Conservation (phyloP, 2,329 filamentous ascomycete species). For the Didymellaceae sp. region DNA sequence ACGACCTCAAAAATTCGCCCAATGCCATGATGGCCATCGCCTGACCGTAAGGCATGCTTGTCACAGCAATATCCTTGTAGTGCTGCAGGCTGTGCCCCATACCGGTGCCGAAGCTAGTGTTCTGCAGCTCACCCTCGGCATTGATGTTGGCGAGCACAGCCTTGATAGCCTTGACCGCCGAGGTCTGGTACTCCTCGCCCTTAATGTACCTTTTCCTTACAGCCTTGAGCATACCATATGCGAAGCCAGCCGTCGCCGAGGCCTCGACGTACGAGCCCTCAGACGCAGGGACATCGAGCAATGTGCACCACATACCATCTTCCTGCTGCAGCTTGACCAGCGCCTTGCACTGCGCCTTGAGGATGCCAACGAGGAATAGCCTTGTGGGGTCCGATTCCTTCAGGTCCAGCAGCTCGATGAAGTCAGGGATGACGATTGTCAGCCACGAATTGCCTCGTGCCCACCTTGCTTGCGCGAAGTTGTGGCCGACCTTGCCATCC, state of each 20-base stretch:
- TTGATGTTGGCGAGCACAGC: constrained; percentile 72
- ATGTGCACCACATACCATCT: constrained; percentile 75
- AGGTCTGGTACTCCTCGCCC: constrained; percentile 63
- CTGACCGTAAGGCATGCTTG: constrained; percentile 84
- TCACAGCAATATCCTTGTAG: constrained; percentile 77
- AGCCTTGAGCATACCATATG: constrained; percentile 79
- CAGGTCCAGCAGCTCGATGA: constrained; percentile 74
- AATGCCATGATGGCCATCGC: constrained; percentile 85
- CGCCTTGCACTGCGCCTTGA: constrained; percentile 73
- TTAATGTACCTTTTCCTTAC: constrained; percentile 71
- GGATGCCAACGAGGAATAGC: constrained; percentile 64
- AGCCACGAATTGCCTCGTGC: constrained; percentile 74
- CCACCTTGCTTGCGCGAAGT: constrained; percentile 64
- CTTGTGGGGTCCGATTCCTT: constrained; percentile 66
- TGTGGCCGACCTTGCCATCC: constrained; percentile 60
- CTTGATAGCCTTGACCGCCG: constrained; percentile 69
- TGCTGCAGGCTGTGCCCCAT: constrained; percentile 78
- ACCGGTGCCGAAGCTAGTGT: constrained; percentile 79
- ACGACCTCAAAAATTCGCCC: constrained; percentile 73
- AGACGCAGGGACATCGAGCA: constrained; percentile 70
- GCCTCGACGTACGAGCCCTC: constrained; percentile 78
- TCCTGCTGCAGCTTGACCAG: constrained; percentile 65
- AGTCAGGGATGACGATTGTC: constrained; percentile 83
- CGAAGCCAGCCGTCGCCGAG: constrained; percentile 80
- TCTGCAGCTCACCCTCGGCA: constrained; percentile 70